Evolutionary conservation across 257 asterid species (phyloP), one percentile per base, ranked within the genome.

Genomic region (Catharanthus roseus): DNA sequence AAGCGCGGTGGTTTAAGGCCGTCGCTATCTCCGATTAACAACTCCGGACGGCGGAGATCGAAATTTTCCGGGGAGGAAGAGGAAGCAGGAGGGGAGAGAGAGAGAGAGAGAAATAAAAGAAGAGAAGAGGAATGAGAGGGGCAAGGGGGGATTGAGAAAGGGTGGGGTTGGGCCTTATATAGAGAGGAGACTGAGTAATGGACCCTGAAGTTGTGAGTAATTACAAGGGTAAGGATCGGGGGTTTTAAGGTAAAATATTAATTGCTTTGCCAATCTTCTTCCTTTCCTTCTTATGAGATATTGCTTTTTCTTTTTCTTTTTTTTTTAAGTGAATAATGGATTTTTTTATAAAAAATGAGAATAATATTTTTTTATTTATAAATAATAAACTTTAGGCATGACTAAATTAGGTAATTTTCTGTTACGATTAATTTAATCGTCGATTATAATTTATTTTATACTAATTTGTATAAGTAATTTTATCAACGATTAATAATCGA

Each of bases 141-240:
- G 36, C 16, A 3, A 44, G 23, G 0, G 28, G 69, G 49, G 75
- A 44, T 3, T 6, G 11, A 3, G 8, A 0, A 7, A 18, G 0
- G 55, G 7, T 41, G 0, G 34, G 51, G 1, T 5, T 3, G 33
- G 1, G 23, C 19, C 31, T 73, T 80, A 45, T 80, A 80, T 80
- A 77, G 81, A 51, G 47, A 29, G 28, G 31, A 9, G 58, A 33
- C 15, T 29, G 11, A 7, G 0, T 10, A 19, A 45, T 0, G 36
- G 72, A 68, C 79, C 81, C 79, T 73, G 31, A 24, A 65, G 72
- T 73, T 76, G 11, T 2, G 8, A 19, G 7, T 28, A 68, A 67
- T 68, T 76, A 76, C 75, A 53, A 21, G 72, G 62, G 60, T n/a
- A 33, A n/a, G 44, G 54, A 67, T 62, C 44, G 34, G 44, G 18